Percentiles rank a stretch among this genome's conserved stretches.
Evolutionary conservation across 2,329 filamentous ascomycete species (phyloP).

Genomic region (Monilinia vaccinii-corymbosi): DNA sequence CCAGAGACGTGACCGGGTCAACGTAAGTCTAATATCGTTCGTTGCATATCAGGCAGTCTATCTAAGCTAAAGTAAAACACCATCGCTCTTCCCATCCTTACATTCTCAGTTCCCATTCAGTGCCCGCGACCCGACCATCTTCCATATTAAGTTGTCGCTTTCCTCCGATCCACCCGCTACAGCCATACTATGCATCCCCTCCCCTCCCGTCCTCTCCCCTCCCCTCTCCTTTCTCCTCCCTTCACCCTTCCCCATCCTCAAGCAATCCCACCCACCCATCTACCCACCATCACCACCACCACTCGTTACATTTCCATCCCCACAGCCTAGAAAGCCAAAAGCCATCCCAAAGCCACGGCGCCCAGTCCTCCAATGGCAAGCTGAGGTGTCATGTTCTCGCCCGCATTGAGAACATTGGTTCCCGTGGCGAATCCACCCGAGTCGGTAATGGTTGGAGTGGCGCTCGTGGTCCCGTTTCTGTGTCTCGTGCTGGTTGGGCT

Average conservation of each 20-base stretch:
- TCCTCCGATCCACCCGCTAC: not conserved
- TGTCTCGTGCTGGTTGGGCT: not conserved
- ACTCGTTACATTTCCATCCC: not conserved
- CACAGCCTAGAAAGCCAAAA: conserved; percentile 1
- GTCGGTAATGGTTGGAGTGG: not conserved
- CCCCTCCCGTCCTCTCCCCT: too few relatives aligned
- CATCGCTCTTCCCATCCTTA: not conserved
- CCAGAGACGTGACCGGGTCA: not conserved
- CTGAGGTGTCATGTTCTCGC: not conserved
- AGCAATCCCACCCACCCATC: not conserved
- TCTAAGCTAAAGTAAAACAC: not conserved
- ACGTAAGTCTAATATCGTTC: too few relatives aligned
- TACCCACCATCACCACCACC: too few relatives aligned
- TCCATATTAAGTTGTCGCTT: not conserved
- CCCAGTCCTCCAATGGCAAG: not conserved
- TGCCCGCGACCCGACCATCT: not conserved
- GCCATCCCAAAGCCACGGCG: not conserved
- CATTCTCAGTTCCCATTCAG: not conserved
- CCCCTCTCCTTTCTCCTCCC: not conserved
- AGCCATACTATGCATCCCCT: too few relatives aligned
- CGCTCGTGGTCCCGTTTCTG: not conserved
- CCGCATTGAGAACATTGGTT: not conserved
- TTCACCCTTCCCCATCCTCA: not conserved
- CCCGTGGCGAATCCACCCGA: not conserved
- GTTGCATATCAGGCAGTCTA: not conserved